These are phyloP conservation scores for Verticillium dahliae DNA, from an alignment of 2,329 filamentous ascomycete genomes.

Conservation along the genomic window DNA sequence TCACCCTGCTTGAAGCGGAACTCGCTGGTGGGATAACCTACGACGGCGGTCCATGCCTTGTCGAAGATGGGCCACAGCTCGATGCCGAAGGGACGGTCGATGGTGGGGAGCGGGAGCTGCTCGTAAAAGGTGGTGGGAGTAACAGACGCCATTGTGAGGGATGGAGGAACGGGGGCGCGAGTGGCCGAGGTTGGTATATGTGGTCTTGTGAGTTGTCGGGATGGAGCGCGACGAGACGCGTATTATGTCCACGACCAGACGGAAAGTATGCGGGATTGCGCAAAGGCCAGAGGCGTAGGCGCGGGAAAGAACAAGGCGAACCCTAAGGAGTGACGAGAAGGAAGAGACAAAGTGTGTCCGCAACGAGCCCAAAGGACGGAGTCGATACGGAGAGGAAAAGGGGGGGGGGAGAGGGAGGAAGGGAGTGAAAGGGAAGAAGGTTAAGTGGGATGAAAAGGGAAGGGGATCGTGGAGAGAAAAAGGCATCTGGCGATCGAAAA, in stretches of 20 bases:
- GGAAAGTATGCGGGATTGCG: not conserved
- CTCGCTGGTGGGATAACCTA: conserved; percentile 77
- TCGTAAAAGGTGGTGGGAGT: conserved; percentile 41
- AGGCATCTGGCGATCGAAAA: conserved; percentile 9
- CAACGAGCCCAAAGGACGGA: conserved; percentile 14
- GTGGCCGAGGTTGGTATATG: not conserved
- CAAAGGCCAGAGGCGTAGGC: not conserved
- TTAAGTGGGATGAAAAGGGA: conserved; percentile 8
- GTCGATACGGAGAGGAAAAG: conserved; percentile 12
- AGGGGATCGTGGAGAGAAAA: conserved; percentile 8
- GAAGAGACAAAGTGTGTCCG: conserved; percentile 21
- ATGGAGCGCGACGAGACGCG: not conserved
- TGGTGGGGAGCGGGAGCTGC: conserved; percentile 63
- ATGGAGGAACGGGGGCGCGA: not conserved
- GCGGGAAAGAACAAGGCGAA: conserved; percentile 10
- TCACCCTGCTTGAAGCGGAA: conserved; percentile 77
- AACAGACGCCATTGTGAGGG: conserved; percentile 23
- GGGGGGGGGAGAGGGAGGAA: conserved; percentile 4
- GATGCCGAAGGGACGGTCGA: conserved; percentile 89
- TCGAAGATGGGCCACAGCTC: conserved; percentile 92
- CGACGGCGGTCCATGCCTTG: conserved; percentile 69
- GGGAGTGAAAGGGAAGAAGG: conserved; percentile 2
- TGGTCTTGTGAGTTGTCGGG: not conserved
- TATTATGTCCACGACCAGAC: not conserved
- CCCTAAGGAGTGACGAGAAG: conserved; percentile 35